Base-by-base conservation (phyloP, 148 eudicot genomes). In the Agrostemma githago region DNA sequence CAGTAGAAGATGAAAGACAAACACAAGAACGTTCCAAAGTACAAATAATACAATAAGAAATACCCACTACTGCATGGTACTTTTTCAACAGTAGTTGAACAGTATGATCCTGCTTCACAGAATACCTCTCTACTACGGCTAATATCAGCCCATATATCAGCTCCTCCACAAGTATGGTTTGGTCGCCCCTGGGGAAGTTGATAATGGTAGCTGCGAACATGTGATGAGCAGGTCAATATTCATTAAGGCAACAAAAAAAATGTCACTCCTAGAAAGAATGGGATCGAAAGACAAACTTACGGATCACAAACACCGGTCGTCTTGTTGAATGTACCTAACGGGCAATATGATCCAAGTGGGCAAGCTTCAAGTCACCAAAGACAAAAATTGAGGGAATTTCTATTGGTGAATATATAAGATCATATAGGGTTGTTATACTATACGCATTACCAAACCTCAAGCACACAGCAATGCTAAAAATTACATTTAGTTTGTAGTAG, bases 81-180 rank as follows among this genome's bases (percentile, higher is more conserved):
- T 82, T 83, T 82, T 75, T 79, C 75, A 40, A 81, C 74, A 78
- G 83, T 87, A 78, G 82, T 86, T 76, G 90, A 96, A 81, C 98
- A 92, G 79, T 87, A 89, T 72, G 89, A 87, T 76, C 98, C 98
- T 77, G 93, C 90, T 79, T 96, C 82, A 83, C 98, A 92, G 82
- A 92, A 92, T 77, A 89, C 73, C 84, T 90, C 93, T 48, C 76
- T 68, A 81, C 88, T 89, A 40, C 83, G 78, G 51, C 66, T 68
- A 40, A 88, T 77, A 86, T 89, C 96, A 46, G 89, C 86, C 98
- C 98, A 92, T 37, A 70, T 77, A 85, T 90, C 84, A 69, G 98
- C 96, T 73, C 88, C 98, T 71, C 98, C 98, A 82, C 98, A 92
- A 80, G 89, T 84, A 81, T 92, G 98, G 82, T 87, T 86, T 41